Percentiles rank a stretch among this genome's conserved stretches.
Evolutionary conservation across 495 filamentous ascomycete species (phyloP).

Genomic region (Patellaria atrata): DNA sequence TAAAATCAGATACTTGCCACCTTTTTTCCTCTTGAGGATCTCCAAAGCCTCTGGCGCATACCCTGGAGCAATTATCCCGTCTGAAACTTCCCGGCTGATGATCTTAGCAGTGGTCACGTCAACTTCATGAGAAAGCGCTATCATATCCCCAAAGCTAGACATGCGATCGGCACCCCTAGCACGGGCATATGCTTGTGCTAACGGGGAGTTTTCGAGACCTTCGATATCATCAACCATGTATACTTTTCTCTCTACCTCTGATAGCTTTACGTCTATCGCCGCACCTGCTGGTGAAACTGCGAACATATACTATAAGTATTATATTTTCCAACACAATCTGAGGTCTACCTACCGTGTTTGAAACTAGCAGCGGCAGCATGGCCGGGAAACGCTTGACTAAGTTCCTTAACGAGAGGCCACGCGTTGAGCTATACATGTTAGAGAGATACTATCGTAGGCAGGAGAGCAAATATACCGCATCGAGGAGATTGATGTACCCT

Average conservation of each 20-base stretch:
- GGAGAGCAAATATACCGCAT: too few relatives aligned
- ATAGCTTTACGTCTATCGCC: conserved; percentile 78
- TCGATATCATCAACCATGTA: conserved; percentile 97
- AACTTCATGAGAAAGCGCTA: conserved; percentile 80
- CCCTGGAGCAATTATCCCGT: conserved; percentile 83
- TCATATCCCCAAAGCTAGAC: conserved; percentile 93
- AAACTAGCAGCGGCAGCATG: conserved; percentile 97
- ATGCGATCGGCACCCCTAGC: conserved; percentile 92
- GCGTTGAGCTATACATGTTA: too few relatives aligned
- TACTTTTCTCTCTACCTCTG: conserved; percentile 77
- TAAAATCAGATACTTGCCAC: conserved; percentile 87
- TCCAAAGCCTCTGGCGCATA: conserved; percentile 74
- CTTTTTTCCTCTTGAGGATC: conserved; percentile 96
- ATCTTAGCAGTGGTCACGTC: conserved; percentile 86
- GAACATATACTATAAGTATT: conserved; percentile 1
- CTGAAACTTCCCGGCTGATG: conserved; percentile 92
- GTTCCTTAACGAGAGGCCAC: conserved; percentile 92
- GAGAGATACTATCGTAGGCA: too few relatives aligned
- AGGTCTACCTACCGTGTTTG: conserved; percentile 51
- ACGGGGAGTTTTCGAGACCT: conserved; percentile 64
- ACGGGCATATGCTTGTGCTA: conserved; percentile 90
- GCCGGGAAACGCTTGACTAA: conserved; percentile 70
- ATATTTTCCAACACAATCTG: background rate
- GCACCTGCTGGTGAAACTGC: conserved; percentile 95
- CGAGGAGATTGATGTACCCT: conserved; percentile 92